Conservation (phyloP, 1,284 basidiomycete species). For the Singerocomus inundabilis region DNA sequence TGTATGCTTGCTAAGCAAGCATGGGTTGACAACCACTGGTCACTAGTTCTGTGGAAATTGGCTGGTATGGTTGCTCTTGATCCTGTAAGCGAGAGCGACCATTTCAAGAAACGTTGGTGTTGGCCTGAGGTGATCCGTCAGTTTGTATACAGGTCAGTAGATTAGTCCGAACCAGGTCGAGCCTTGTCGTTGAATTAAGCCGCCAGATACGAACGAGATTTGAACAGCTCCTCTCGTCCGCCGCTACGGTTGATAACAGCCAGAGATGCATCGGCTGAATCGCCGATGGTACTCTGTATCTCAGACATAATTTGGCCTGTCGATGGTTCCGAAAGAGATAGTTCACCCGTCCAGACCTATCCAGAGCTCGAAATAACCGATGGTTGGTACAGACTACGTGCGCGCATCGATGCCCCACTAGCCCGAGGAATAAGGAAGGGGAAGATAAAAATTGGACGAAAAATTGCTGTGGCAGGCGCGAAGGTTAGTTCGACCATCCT, state of each 20-base stretch:
- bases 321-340: conserved; percentile 40
- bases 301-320: conserved; percentile 64
- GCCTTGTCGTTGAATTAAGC: conserved; percentile 2
- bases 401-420: conserved; percentile 73
- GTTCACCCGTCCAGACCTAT: conserved; percentile 37
- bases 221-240: conserved; percentile 77
- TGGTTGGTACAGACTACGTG: conserved; percentile 91
- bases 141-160: conserved; percentile 76
- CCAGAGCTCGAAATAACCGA: conserved; percentile 86
- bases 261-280: conserved; percentile 68
- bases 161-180: conserved; percentile 1
- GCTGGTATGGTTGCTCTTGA: conserved; percentile 78
- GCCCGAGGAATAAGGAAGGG: conserved; percentile 67
- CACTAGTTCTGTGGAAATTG: conserved; percentile 91
- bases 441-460: conserved; percentile 73
- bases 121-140: conserved; percentile 81
- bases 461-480: conserved; percentile 80
- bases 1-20: conserved; percentile 62
- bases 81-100: conserved; percentile 55
- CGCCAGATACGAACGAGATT: conserved; percentile 86
- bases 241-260: conserved; percentile 76
- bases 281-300: conserved; percentile 84
- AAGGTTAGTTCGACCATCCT: conserved; percentile 49
- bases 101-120: conserved; percentile 62
- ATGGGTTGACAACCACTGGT: conserved; percentile 95